Conservation (phyloP, 352 stramenopile genomes). For the Blastocystis sp. region DNA sequence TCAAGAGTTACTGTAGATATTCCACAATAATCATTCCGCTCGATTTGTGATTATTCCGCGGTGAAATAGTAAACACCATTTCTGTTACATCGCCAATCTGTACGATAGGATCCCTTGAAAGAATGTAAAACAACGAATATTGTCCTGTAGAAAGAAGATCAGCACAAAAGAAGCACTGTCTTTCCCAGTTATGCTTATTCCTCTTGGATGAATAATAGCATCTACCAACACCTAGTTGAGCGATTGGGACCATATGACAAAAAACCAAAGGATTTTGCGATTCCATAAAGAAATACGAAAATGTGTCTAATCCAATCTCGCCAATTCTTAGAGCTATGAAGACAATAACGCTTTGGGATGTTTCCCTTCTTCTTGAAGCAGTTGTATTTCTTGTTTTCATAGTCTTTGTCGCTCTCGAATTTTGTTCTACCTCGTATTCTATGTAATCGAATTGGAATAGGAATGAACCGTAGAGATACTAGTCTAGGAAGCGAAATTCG, state of each 20-base stretch:
- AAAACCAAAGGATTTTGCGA: too few relatives aligned
- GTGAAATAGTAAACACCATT: neutral
- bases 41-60: neutral
- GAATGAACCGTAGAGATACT: neutral
- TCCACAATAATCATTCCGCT: neutral
- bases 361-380: neutral
- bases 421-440: constrained; percentile 9
- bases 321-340: constrained; percentile 11
- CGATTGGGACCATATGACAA: too few relatives aligned
- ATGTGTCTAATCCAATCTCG: neutral
- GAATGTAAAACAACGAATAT: too few relatives aligned
- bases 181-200: too few relatives aligned
- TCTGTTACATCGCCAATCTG: too few relatives aligned
- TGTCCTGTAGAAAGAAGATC: too few relatives aligned
- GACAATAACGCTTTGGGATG: constrained; percentile 14
- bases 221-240: too few relatives aligned
- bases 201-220: too few relatives aligned
- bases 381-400: constrained; percentile 14
- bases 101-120: too few relatives aligned
- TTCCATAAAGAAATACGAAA: too few relatives aligned
- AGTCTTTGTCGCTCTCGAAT: constrained; percentile 14
- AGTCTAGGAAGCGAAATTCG: constrained; percentile 31
- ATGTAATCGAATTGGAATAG: neutral
- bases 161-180: too few relatives aligned
- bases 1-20: neutral